Evolutionary conservation across 2,329 filamentous ascomycete genomes (phyloP), one percentile per base, ranked within the genome.

Genomic region (Venturia oleaginea): DNA sequence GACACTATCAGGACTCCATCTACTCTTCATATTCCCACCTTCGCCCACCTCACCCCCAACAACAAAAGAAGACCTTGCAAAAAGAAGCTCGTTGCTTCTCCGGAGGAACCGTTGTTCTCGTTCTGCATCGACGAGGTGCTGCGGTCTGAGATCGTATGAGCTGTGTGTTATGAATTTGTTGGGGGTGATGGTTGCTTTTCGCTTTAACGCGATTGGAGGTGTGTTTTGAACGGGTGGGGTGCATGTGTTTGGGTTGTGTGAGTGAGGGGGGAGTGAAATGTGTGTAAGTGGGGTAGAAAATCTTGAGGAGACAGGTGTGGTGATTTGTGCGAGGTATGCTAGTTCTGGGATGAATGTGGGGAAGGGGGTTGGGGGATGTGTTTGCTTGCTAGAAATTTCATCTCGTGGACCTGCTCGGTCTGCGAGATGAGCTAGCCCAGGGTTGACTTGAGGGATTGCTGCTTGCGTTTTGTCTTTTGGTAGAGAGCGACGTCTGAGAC

Each of bases 21-120:
- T 15, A 27, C 51, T 57, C 46, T 51, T 51, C 22, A 27, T n/a
- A n/a, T 27, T 2, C 46, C 22, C 22, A 2, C 13, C 22, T 51
- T n/a, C n/a, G n/a, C n/a, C n/a, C n/a, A n/a, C 46, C 22, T 51
- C 46, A 34, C 17, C 51, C 51, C 27, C 17, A 57, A 8, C 51
- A 57, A 27, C 51, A 57, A 19, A 57, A 57, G 11, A 57, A 34
- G 15, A 15, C 30, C 15, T 30, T 34, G 15, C 51, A 57, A 34
- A 57, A 57, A 34, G 51, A 57, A 34, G 30, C 30, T 34, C 30
- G 51, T n/a, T 57, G 51, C 30, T 57, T 57, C 51, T 57, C 34
- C 30, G 51, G 51, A 32, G 51, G 7, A n/a, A 30, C 13, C 4
- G 51, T 27, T 19, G 51, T 30, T 57, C 30, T 34, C 51, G 51